Evolutionary conservation across 495 filamentous ascomycete species (phyloP).

Genomic region (Chaetomium tenue): DNA sequence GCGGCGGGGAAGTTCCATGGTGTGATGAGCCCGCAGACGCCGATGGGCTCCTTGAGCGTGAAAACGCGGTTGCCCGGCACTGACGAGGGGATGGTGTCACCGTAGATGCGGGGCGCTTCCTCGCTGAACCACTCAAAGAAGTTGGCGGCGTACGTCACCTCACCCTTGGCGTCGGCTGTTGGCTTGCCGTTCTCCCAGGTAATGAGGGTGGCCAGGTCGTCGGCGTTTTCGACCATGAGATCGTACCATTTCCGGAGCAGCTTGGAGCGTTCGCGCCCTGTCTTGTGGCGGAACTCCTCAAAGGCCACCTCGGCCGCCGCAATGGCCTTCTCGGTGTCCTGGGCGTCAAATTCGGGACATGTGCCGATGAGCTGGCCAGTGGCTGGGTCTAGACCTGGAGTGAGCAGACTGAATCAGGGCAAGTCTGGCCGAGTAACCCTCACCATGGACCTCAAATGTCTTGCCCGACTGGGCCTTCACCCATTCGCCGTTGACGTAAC

Average conservation of each 20-base stretch:
- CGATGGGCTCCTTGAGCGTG: constrained; percentile 82
- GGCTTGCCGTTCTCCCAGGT: constrained; percentile 84
- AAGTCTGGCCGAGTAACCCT: neutral
- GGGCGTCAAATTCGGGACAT: constrained; percentile 73
- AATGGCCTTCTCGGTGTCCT: constrained; percentile 78
- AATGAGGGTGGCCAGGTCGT: constrained; percentile 86
- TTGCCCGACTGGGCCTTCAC: constrained; percentile 69
- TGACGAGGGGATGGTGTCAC: constrained; percentile 72
- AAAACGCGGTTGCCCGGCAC: constrained; percentile 70
- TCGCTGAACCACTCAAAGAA: constrained; percentile 85
- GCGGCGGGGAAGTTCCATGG: constrained; percentile 96
- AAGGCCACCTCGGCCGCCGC: constrained; percentile 72
- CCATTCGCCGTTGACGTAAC: constrained; percentile 86
- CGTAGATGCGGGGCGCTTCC: constrained; percentile 69
- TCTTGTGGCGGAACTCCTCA: constrained; percentile 67
- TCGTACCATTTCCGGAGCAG: constrained; percentile 90
- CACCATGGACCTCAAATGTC: constrained; percentile 77
- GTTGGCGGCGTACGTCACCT: constrained; percentile 68
- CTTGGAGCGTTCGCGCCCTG: constrained; percentile 76
- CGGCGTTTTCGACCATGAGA: constrained; percentile 79
- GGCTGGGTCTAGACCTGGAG: constrained; percentile 63
- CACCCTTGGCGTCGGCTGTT: constrained; percentile 67
- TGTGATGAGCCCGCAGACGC: constrained; percentile 92
- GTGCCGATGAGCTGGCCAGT: constrained; percentile 76
- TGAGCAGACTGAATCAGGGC: constrained; percentile 3